Evolutionary conservation across 805 yeast species (phyloP).

Genomic region (Metschnikowia noctiluminum): DNA sequence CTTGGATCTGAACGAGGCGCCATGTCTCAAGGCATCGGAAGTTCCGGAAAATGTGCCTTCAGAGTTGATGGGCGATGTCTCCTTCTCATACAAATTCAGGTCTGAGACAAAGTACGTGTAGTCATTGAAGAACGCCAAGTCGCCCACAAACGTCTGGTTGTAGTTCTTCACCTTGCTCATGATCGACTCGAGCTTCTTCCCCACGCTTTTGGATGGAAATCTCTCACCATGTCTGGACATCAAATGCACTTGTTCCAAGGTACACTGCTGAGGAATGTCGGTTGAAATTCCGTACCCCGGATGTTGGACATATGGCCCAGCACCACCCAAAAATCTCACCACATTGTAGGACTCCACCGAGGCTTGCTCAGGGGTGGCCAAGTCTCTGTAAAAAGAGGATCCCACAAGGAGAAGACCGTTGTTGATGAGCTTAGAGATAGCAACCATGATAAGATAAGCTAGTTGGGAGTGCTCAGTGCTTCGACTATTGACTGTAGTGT

Average conservation of each 20-base stretch:
- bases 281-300: conserved; percentile 52
- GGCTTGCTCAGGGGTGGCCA: conserved; percentile 41
- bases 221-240: conserved; percentile 80
- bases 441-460: conserved; percentile 21
- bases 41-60: conserved; percentile 51
- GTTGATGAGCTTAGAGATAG: conserved; percentile 25
- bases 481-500: no score
- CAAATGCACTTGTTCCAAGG: conserved; percentile 64
- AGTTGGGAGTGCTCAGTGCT: background rate
- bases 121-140: conserved; percentile 50
- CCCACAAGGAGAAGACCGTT: conserved; percentile 30
- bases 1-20: conserved; percentile 44
- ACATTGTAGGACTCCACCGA: conserved; percentile 45
- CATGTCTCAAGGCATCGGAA: conserved; percentile 46
- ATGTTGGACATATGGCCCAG: conserved; percentile 53
- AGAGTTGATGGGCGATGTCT: conserved; percentile 45
- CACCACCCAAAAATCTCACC: conserved; percentile 50
- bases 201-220: conserved; percentile 43
- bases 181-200: conserved; percentile 26
- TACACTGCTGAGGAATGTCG: conserved; percentile 49
- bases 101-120: conserved; percentile 48
- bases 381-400: conserved; percentile 25
- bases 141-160: conserved; percentile 41
- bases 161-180: conserved; percentile 25
- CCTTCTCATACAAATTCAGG: conserved; percentile 43